Conservation (phyloP, 2,329 filamentous ascomycete species). For the Penicillium paneum region DNA sequence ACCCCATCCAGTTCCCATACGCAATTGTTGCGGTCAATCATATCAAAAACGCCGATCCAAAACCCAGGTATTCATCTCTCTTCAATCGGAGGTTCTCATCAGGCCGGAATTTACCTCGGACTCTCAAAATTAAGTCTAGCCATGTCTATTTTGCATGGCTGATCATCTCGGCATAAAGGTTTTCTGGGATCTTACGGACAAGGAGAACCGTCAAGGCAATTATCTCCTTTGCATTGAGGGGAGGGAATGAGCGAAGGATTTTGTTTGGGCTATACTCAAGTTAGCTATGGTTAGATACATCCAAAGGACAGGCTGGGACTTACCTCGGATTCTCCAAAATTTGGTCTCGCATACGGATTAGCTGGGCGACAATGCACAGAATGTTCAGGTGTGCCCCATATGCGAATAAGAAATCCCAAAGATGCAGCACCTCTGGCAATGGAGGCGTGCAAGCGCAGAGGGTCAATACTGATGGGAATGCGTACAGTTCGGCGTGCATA, state of each 20-base stretch:
- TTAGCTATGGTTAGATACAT: slow-evolving; percentile 8
- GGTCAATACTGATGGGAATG: slow-evolving; percentile 91
- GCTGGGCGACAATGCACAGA: slow-evolving; percentile 90
- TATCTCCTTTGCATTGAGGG: slow-evolving; percentile 76
- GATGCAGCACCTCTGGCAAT: slow-evolving; percentile 81
- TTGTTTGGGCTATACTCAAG: slow-evolving; percentile 71
- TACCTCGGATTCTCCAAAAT: slow-evolving; percentile 82
- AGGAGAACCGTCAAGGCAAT: slow-evolving; percentile 82
- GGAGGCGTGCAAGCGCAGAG: slow-evolving; percentile 95
- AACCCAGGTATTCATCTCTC: background rate
- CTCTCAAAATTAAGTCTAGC: background rate
- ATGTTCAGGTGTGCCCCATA: slow-evolving; percentile 95
- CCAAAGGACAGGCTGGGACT: slow-evolving; percentile 6
- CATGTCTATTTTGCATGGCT: slow-evolving; percentile 63
- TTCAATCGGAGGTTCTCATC: background rate
- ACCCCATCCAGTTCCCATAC: slow-evolving; percentile 5
- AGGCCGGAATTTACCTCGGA: background rate
- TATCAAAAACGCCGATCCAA: slow-evolving; percentile 14
- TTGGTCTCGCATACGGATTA: slow-evolving; percentile 81
- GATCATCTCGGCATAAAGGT: slow-evolving; percentile 87
- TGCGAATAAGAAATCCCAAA: slow-evolving; percentile 97
- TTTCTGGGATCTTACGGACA: slow-evolving; percentile 83
- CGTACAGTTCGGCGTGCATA: slow-evolving; percentile 90
- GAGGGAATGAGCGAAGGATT: slow-evolving; percentile 80
- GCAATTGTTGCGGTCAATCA: slow-evolving; percentile 2